A percentile compares a stretch with the other conserved stretches of the same genome.
Evolutionary conservation across 2,329 filamentous ascomycete genomes (phyloP).

Genomic region (Diplodia mutila): DNA sequence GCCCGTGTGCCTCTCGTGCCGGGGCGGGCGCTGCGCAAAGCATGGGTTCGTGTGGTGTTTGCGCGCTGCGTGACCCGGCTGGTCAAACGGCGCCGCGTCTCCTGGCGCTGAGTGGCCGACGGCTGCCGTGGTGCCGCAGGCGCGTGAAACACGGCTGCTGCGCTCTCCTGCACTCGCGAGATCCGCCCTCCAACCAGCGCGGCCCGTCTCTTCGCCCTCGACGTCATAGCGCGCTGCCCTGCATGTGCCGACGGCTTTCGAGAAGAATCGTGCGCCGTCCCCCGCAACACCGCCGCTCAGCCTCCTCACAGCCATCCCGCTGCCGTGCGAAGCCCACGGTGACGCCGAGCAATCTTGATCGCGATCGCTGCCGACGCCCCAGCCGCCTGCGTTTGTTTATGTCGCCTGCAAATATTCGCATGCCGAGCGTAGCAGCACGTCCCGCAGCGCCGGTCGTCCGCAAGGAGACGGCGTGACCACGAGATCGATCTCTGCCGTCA

Average conservation of each 20-base stretch:
- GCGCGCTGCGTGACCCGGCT: constrained; percentile 15
- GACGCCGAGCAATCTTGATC: constrained; percentile 5
- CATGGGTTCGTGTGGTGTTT: constrained; percentile 17
- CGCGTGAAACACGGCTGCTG: constrained; percentile 16
- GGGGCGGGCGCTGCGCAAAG: too few species aligned
- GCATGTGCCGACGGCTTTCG: constrained; percentile 14
- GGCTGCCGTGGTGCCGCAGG: neutral
- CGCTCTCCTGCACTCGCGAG: neutral
- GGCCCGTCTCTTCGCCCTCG: constrained; percentile 7
- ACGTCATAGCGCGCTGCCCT: constrained; percentile 20
- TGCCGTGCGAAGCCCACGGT: neutral
- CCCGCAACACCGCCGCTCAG: constrained; percentile 21
- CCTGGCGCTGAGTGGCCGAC: constrained; percentile 6
- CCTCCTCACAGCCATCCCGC: constrained; percentile 19
- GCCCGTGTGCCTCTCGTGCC: constrained; percentile 1
- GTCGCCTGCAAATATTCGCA: constrained; percentile 13
- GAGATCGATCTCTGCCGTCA: constrained; percentile 21
- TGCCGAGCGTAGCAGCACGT: constrained; percentile 12
- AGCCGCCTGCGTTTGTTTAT: constrained; percentile 7
- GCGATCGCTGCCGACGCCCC: neutral
- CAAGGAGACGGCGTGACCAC: constrained; percentile 10
- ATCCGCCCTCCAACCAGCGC: constrained; percentile 2
- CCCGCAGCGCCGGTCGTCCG: constrained; percentile 12
- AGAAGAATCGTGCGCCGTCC: constrained; percentile 21
- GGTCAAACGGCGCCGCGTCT: constrained; percentile 4